Evolutionary conservation across 192 early-diverging fungal genomes (phyloP).

Genomic region (Mortierella claussenii): DNA sequence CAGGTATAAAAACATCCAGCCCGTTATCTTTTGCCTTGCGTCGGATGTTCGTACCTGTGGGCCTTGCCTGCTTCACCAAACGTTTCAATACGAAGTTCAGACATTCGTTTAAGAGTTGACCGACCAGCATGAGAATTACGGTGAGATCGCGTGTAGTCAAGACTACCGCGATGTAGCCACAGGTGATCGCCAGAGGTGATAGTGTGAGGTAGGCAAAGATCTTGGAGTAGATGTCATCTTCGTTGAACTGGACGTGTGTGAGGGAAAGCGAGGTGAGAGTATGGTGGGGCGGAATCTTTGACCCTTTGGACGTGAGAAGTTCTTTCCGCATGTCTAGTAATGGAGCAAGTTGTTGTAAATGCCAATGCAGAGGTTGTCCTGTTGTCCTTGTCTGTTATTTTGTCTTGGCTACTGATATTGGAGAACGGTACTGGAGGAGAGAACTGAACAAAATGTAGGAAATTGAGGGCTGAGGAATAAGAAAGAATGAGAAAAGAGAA

Average conservation of each 20-base stretch:
- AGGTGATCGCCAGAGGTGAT: constrained; percentile 74
- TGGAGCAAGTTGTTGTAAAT: neutral
- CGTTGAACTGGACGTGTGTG: constrained; percentile 76
- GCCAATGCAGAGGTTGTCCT: too few species aligned
- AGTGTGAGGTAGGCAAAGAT: constrained; percentile 74
- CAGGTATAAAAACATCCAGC: too few species aligned
- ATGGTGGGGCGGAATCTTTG: constrained; percentile 5
- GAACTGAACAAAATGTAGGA: too few species aligned
- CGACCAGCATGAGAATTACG: constrained; percentile 67
- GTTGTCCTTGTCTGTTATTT: too few species aligned
- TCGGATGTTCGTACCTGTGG: constrained; percentile 59
- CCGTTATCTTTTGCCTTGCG: neutral
- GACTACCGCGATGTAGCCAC: constrained; percentile 75
- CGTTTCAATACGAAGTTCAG: constrained; percentile 73
- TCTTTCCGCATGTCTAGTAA: neutral
- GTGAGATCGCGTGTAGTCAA: constrained; percentile 70
- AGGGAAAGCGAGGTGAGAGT: constrained; percentile 70
- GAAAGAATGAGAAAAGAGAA: too few species aligned
- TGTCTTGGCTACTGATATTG: too few species aligned
- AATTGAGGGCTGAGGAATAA: too few species aligned
- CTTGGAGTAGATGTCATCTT: constrained; percentile 66
- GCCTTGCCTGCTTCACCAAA: constrained; percentile 68
- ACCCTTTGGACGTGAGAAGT: neutral
- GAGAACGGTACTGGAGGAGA: too few species aligned
- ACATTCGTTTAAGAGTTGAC: constrained; percentile 77